Evolutionary conservation across 2,329 filamentous ascomycete genomes (phyloP).

Genomic region (Annulohypoxylon truncatum): DNA sequence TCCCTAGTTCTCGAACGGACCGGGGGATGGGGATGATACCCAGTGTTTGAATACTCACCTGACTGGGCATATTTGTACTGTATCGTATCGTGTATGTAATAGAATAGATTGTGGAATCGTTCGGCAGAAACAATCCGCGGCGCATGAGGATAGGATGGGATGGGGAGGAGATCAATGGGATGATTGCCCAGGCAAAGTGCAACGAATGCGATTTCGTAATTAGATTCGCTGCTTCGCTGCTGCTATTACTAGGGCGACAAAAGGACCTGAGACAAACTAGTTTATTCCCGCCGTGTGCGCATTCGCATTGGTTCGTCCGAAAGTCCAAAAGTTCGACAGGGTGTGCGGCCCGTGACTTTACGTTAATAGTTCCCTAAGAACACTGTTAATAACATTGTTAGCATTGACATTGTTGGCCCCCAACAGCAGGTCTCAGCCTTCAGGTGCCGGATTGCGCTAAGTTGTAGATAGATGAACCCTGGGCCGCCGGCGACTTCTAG

Average conservation of each 20-base stretch:
- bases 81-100: slow-evolving; percentile 5
- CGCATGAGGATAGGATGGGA: not conserved
- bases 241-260: not conserved
- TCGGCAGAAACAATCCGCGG: not conserved
- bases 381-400: too few relatives aligned
- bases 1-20: not conserved
- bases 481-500: not conserved
- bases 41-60: too few relatives aligned
- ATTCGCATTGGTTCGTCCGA: not conserved
- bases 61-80: slow-evolving; percentile 1
- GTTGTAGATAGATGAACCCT: not conserved
- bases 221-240: not conserved
- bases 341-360: slow-evolving; percentile 18
- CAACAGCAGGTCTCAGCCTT: slow-evolving; percentile 19
- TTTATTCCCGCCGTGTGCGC: not conserved
- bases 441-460: slow-evolving; percentile 3
- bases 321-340: not conserved
- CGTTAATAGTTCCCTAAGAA: not conserved
- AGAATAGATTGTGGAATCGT: not conserved
- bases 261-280: not conserved
- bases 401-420: slow-evolving; percentile 4
- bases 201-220: not conserved
- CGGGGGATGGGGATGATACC: too few relatives aligned
- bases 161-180: not conserved
- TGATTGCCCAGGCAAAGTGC: not conserved